A percentile compares a stretch with the other conserved stretches of the same genome.
phyloP scores from a whole-genome alignment of 441 rosid genomes.

The Eruca vesicaria region DNA sequence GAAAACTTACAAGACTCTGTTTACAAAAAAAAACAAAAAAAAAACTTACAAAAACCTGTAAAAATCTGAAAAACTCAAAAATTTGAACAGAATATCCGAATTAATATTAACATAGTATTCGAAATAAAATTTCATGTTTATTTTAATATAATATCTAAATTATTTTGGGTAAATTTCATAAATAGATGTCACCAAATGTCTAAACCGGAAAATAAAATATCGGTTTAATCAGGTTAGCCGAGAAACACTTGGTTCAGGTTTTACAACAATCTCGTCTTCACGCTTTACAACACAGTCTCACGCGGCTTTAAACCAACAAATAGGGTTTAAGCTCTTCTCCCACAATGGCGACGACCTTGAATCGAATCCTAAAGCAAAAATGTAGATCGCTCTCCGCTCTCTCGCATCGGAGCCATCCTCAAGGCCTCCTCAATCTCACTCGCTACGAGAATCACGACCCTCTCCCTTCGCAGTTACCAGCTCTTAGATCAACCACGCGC shows the following conservation, averaged over 20 bases:
- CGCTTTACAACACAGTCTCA: neutral
- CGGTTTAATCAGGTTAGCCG: conserved; percentile 13
- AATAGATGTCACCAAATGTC: neutral
- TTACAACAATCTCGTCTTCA: neutral
- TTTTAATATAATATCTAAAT: no score
- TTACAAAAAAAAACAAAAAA: no score
- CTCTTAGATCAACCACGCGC: conserved; percentile 54
- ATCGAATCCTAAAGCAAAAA: conserved; percentile 22
- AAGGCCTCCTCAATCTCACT: conserved; percentile 10
- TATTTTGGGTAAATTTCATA: no score
- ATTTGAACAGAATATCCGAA: no score
- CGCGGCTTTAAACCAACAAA: neutral
- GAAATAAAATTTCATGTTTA: no score
- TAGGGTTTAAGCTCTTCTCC: conserved; percentile 34
- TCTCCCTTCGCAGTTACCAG: conserved; percentile 42
- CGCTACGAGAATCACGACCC: conserved; percentile 16
- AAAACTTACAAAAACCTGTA: no score
- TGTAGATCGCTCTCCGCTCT: conserved; percentile 35
- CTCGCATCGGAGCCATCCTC: conserved; percentile 23
- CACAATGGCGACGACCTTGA: conserved; percentile 46
- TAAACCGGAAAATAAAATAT: conserved; percentile 8
- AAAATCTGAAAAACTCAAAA: no score
- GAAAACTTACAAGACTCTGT: no score
- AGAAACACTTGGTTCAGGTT: conserved; percentile 4
- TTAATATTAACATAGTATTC: no score